Evolutionary conservation across 768 basidiomycete genomes (phyloP).

Genomic region (Boletus rubescentipes): DNA sequence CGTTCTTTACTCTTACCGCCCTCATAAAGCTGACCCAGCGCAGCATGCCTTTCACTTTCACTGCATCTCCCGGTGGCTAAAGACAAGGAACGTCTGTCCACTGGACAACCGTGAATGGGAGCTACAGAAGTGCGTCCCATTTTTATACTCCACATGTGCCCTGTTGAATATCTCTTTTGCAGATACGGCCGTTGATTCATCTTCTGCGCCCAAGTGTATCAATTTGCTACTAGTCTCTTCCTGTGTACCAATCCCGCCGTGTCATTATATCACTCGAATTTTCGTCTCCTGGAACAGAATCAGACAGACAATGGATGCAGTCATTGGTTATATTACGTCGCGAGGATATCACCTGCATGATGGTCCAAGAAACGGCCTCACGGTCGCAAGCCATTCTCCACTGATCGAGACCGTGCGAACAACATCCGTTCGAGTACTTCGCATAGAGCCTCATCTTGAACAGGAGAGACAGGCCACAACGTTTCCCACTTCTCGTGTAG

Average conservation of each 20-base stretch:
- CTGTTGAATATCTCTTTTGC: not conserved
- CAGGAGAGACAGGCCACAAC: slow-evolving; percentile 23
- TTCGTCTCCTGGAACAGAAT: not conserved
- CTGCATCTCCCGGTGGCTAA: slow-evolving; percentile 98
- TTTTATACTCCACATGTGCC: not conserved
- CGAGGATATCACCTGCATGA: not conserved
- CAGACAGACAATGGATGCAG: not conserved
- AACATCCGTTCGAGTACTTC: slow-evolving; percentile 22
- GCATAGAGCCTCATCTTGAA: slow-evolving; percentile 17
- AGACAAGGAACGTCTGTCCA: slow-evolving; percentile 94
- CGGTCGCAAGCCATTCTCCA: not conserved
- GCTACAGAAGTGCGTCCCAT: slow-evolving; percentile 79
- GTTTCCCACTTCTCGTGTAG: slow-evolving; percentile 12
- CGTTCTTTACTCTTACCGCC: not conserved
- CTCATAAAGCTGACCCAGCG: not conserved
- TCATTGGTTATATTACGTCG: not conserved
- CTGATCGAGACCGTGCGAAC: not conserved
- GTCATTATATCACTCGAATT: not conserved
- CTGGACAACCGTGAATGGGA: slow-evolving; percentile 97
- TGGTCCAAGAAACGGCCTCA: not conserved
- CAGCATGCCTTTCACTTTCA: slow-evolving; percentile 99
- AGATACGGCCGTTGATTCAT: slow-evolving; percentile 43
- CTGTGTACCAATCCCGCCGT: slow-evolving; percentile 13
- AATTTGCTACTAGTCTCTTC: not conserved
- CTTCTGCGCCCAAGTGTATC: slow-evolving; percentile 16